These are phyloP conservation scores for Trichothecium sympodiale DNA, from an alignment of 2,329 filamentous ascomycete species.

Conservation along the genomic window DNA sequence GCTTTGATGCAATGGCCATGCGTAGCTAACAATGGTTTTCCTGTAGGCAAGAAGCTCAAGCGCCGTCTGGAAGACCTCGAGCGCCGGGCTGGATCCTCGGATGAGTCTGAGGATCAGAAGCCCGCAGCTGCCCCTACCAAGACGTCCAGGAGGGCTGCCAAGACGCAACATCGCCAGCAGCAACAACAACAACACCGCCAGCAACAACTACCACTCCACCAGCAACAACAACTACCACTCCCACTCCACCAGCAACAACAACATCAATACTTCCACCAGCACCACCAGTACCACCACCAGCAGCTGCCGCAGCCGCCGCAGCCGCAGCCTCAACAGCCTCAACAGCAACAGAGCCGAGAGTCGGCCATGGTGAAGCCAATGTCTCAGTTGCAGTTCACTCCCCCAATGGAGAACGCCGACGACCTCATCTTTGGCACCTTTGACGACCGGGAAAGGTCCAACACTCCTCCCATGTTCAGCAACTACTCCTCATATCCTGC, in stretches of 20 bases:
- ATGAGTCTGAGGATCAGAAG: slow-evolving; percentile 33
- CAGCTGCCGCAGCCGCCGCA: slow-evolving; percentile 12
- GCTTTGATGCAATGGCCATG: too few species aligned
- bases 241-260: slow-evolving; percentile 14
- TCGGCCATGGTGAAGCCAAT: background rate
- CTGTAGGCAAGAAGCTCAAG: slow-evolving; percentile 81
- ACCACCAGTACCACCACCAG: slow-evolving; percentile 13
- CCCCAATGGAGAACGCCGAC: slow-evolving; percentile 49
- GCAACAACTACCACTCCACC: too few species aligned
- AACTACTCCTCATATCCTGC: slow-evolving; percentile 58
- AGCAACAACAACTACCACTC: slow-evolving; percentile 9
- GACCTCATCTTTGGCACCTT: slow-evolving; percentile 53
- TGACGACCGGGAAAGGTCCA: slow-evolving; percentile 57
- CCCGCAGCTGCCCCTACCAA: slow-evolving; percentile 18
- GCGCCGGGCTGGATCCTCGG: slow-evolving; percentile 53
- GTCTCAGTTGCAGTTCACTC: slow-evolving; percentile 44
- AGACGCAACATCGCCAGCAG: slow-evolving; percentile 17
- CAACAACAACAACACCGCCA: slow-evolving; percentile 15
- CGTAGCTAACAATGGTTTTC: slow-evolving; percentile 8
- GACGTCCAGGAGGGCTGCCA: slow-evolving; percentile 28
- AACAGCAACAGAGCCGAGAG: too few species aligned
- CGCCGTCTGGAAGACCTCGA: slow-evolving; percentile 77
- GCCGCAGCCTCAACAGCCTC: too few species aligned
- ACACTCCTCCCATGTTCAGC: slow-evolving; percentile 63
- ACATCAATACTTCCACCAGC: too few species aligned